Percentiles rank a stretch among this genome's conserved stretches.
Conservation (phyloP, 208 protist species). For the Borovskyia barvae region DNA sequence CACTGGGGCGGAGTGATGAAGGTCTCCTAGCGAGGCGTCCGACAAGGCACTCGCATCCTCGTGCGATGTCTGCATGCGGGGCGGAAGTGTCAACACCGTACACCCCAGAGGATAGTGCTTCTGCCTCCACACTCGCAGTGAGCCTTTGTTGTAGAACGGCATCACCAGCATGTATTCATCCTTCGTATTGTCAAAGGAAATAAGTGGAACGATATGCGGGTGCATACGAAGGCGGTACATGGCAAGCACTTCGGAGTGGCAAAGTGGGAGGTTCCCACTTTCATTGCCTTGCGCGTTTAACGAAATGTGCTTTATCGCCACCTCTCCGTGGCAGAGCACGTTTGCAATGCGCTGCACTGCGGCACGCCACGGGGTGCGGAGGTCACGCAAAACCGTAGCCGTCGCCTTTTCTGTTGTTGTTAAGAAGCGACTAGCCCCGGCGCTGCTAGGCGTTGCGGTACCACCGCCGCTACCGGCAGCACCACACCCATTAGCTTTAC, state of each 20-base stretch:
- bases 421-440: background rate
- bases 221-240: conserved; percentile 61
- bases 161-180: conserved; percentile 74
- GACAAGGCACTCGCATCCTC: conserved; percentile 1
- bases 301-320: conserved; percentile 73
- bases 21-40: background rate
- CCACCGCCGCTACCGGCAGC: background rate
- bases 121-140: conserved; percentile 64
- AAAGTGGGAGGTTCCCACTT: conserved; percentile 53
- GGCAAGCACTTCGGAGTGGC: conserved; percentile 69
- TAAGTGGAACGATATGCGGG: conserved; percentile 53
- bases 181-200: conserved; percentile 61
- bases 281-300: conserved; percentile 46
- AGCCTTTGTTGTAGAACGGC: conserved; percentile 66
- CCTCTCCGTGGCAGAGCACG: conserved; percentile 12
- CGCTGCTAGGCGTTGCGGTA: background rate
- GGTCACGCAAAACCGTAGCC: conserved; percentile 1
- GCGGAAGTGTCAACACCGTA: conserved; percentile 36
- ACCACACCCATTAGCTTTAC: background rate
- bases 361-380: conserved; percentile 20
- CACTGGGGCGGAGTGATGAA: background rate
- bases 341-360: conserved; percentile 11
- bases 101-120: conserved; percentile 45
- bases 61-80: background rate
- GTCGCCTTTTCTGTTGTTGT: conserved; percentile 3